These are phyloP conservation scores for Trypanosoma boissoni DNA, from an alignment of 208 protist genomes.

Conservation along the genomic window DNA sequence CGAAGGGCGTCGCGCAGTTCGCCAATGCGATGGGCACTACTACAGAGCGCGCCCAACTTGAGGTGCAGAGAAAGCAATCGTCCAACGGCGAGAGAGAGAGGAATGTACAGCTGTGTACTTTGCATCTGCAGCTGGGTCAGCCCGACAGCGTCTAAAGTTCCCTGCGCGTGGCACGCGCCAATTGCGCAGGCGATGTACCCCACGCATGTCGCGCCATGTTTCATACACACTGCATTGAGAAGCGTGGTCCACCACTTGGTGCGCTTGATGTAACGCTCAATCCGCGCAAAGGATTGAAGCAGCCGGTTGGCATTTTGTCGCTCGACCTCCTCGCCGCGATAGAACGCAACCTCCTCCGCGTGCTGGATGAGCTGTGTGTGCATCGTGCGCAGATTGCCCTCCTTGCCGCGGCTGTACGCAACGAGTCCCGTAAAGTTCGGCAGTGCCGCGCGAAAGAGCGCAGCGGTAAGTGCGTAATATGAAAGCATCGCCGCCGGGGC, in stretches of 20 bases:
- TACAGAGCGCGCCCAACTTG: constrained; percentile 65
- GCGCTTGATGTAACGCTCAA: constrained; percentile 70
- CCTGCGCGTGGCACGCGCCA: constrained; percentile 37
- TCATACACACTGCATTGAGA: constrained; percentile 64
- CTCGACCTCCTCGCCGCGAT: constrained; percentile 84
- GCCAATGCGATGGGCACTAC: constrained; percentile 75
- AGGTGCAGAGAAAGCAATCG: constrained; percentile 76
- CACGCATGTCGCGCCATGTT: constrained; percentile 70
- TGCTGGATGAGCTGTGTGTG: constrained; percentile 83
- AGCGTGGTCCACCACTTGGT: constrained; percentile 64
- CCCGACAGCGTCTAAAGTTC: constrained; percentile 26
- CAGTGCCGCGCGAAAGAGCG: constrained; percentile 46
- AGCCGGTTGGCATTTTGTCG: constrained; percentile 63
- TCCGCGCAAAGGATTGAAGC: constrained; percentile 52
- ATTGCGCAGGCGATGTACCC: constrained; percentile 75
- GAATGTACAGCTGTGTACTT: constrained; percentile 75
- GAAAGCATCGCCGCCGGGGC: constrained; percentile 53
- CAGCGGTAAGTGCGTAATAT: constrained; percentile 75
- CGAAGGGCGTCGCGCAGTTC: constrained; percentile 60
- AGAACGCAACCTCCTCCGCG: constrained; percentile 91
- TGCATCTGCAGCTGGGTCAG: constrained; percentile 69
- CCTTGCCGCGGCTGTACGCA: constrained; percentile 64
- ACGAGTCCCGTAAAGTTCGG: constrained; percentile 76
- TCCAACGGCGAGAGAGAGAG: constrained; percentile 65
- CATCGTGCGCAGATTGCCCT: constrained; percentile 72